Conservation (phyloP, 208 protist genomes). For the Leishmania tarentolae region DNA sequence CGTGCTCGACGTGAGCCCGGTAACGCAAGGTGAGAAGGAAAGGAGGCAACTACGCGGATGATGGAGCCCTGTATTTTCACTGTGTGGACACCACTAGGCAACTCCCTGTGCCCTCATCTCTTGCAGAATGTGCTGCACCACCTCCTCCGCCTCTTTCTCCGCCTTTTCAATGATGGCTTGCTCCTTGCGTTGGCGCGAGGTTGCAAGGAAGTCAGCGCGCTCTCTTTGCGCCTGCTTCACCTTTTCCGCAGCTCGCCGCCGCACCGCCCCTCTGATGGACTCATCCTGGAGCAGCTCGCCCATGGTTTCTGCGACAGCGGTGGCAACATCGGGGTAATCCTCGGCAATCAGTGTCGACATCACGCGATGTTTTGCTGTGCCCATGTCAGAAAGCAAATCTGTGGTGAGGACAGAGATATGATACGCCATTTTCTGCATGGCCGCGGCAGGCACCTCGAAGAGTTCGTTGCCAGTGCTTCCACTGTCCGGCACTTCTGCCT, state of each 20-base stretch:
- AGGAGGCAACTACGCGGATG: not conserved
- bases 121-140: conserved; percentile 77
- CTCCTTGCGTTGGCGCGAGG: conserved; percentile 49
- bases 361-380: not conserved
- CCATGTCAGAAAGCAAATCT: conserved; percentile 37
- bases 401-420: conserved; percentile 55
- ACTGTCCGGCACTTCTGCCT: not conserved
- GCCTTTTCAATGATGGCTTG: conserved; percentile 65
- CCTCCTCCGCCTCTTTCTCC: conserved; percentile 71
- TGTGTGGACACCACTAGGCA: not conserved
- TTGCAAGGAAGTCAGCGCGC: conserved; percentile 13
- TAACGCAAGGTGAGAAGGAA: not conserved
- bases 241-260: conserved; percentile 65
- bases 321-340: conserved; percentile 50
- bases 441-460: conserved; percentile 41
- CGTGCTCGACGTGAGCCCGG: not conserved
- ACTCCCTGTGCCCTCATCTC: conserved; percentile 58
- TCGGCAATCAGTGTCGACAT: conserved; percentile 17
- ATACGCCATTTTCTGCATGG: conserved; percentile 53
- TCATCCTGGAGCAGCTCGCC: conserved; percentile 68
- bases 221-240: conserved; percentile 32
- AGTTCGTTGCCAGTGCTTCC: not conserved
- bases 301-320: conserved; percentile 53
- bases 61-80: not conserved
- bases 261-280: conserved; percentile 57